Percentiles rank a stretch among this genome's conserved stretches.
Conservation (phyloP, 2,329 filamentous ascomycete genomes). For the Penicillium sp. region DNA sequence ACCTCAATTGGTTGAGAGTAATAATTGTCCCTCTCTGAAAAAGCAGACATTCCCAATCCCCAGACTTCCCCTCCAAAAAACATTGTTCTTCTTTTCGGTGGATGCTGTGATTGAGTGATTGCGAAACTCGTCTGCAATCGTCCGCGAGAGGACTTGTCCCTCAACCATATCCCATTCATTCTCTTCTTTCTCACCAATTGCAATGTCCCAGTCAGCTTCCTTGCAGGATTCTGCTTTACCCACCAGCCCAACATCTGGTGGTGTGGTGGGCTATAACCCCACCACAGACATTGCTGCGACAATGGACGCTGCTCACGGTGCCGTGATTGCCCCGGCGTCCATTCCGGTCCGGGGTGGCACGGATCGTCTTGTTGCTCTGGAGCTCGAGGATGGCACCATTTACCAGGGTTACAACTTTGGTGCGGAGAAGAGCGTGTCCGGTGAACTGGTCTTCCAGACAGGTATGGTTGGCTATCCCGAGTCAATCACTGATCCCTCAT, state of each 20-base stretch:
- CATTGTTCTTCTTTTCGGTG: constrained; percentile 13
- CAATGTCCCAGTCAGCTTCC: constrained; percentile 27
- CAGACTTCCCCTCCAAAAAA: neutral
- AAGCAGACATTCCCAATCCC: neutral
- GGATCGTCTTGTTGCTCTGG: constrained; percentile 70
- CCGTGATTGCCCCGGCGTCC: constrained; percentile 52
- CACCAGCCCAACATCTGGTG: constrained; percentile 37
- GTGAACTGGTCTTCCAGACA: constrained; percentile 98
- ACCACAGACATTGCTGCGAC: constrained; percentile 28
- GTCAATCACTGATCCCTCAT: constrained; percentile 81
- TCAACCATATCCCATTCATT: constrained; percentile 8
- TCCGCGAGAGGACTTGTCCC: constrained; percentile 36
- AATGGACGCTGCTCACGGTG: constrained; percentile 27
- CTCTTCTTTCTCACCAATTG: constrained; percentile 14
- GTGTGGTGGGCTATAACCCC: constrained; percentile 34
- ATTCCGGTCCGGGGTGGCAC: constrained; percentile 49
- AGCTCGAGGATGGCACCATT: constrained; percentile 84
- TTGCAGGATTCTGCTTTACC: constrained; percentile 30
- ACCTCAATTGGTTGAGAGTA: neutral
- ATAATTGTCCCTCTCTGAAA: too few species aligned
- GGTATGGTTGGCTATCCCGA: constrained; percentile 99
- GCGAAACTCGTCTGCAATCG: constrained; percentile 22
- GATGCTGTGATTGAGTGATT: constrained; percentile 37
- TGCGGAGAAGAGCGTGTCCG: constrained; percentile 86
- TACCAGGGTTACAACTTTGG: constrained; percentile 97